Evolutionary conservation across 2,329 filamentous ascomycete species (phyloP), one percentile per base, ranked within the genome.

Genomic region (Ophiostoma triangulosporum): DNA sequence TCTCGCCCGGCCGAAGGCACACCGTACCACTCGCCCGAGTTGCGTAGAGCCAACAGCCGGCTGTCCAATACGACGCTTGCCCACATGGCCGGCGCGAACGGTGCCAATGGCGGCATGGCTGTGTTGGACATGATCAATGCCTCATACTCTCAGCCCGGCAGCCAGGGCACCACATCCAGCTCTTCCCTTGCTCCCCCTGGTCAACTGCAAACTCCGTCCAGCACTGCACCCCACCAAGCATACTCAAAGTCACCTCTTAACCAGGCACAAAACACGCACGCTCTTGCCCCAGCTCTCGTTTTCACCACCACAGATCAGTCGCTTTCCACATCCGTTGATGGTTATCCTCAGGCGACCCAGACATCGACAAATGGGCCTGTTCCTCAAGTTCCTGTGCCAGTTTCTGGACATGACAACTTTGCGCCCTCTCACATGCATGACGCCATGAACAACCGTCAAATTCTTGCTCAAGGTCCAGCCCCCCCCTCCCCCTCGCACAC

Each of bases 1-100:
- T 77, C 84, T 51, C 77, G 80, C 49, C 89, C 89, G 5, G 72
- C 74, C 1, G 81, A 77, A 56, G 80, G 80, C 20, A 33, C 20
- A 57, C 86, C 86, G 0, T 81, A 86, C 60, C 80, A 87, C 55
- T 83, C 88, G 29, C 79, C 85, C 14, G 87, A 93, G 63, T 73
- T 91, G 61, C 83, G 86, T 57, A 82, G 82, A 58, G 88, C 86
- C 51, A 93, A 88, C 60, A 89, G 84, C 60, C 83, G 88, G 22
- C 82, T 97, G 65, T 95, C 93, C 26, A 78, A 76, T 60, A 82
- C 81, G 1, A 97, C 91, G 1, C 73, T 96, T 46, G 77, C 83
- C 45, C 88, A 96, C 64, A 74, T 97, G 64, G 81, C 80, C 31
- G 84, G 83, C 59, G 85, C 84, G 46, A 80, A 78, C 52, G 78